Evolutionary conservation across 805 yeast species (phyloP), one percentile per base, ranked within the genome.

Genomic region (Wickerhamomyces chaumierensis): DNA sequence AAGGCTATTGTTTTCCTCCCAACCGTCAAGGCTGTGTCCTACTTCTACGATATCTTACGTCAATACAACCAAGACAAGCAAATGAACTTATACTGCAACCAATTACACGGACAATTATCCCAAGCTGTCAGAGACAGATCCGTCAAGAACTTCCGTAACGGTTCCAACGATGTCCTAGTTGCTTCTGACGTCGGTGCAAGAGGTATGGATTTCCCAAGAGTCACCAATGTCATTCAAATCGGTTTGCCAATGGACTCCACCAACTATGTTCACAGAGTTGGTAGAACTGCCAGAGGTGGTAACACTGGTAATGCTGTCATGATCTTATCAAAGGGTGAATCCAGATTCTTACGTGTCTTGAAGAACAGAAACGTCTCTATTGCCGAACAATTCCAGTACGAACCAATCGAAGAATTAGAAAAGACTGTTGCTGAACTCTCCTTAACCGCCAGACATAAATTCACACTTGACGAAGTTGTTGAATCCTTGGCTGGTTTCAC

Each of bases 171-270:
- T 36, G 88, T 84, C 34, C 63, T 92, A 52, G 71, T 92, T 39
- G 92, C 97, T 66, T 92, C 99, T 1, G 98, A 92, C 62, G 98
- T 92, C 49, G 99, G 98, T 25, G 98, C 99, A 18, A 80, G 99
- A 71, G 99, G 99, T 18, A 75, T 92, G 48, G 99, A 92, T 68
- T 92, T 92, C 51, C 99, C 99, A 39, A 81, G 94, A 21, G 98
- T 92, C 39, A 98, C 94, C 66, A 92, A 98, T 98, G 92, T 92
- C 55, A 82, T 92, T 48, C 98, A 92, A 68, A 92, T 86, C 56
- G 99, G 92, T 61, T 98, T 98, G 40, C 98, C 98, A 60, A 98
- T 92, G 80, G 98, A 92, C 65, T 98, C 98, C 63, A 79, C 97
- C 66, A 97, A 92, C 64, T 92, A 92, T 61, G 92, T 92, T 50